phyloP scores from a whole-genome alignment of 1,284 basidiomycete species.

The Athelia psychrophila region DNA sequence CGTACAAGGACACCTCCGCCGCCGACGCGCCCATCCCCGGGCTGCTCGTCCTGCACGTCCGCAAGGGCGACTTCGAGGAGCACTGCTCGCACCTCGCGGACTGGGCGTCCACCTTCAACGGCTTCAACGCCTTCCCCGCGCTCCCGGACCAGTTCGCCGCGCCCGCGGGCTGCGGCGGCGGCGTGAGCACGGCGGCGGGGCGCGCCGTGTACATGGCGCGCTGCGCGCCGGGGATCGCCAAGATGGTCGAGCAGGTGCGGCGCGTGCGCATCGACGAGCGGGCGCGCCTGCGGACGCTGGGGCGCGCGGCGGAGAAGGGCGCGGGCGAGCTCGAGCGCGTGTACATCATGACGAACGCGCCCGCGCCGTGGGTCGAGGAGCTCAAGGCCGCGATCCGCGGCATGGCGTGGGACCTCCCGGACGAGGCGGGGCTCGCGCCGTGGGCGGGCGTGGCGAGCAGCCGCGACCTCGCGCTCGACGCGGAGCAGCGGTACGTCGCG shows the following conservation, averaged over 20 bases:
- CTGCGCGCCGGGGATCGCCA: constrained; percentile 46
- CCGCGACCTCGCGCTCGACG: constrained; percentile 37
- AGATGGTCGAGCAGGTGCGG: constrained; percentile 41
- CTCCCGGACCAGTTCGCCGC: constrained; percentile 34
- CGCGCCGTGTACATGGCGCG: constrained; percentile 32
- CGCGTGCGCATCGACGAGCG: constrained; percentile 20
- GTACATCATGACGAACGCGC: constrained; percentile 43
- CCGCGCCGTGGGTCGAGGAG: constrained; percentile 28
- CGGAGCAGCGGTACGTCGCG: constrained; percentile 44
- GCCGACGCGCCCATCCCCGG: constrained; percentile 19
- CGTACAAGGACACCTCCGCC: no score
- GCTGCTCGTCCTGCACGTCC: constrained; percentile 33
- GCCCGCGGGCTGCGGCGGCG: constrained; percentile 18
- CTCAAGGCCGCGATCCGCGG: constrained; percentile 27
- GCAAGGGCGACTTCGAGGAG: constrained; percentile 33
- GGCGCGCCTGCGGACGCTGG: no score
- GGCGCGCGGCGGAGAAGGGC: no score
- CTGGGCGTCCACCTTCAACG: constrained; percentile 30
- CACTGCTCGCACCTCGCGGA: constrained; percentile 27
- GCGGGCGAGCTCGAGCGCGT: constrained; percentile 27
- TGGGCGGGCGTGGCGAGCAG: constrained; percentile 42
- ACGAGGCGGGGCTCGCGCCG: no score
- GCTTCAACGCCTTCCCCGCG: constrained; percentile 41
- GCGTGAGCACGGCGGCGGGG: constrained; percentile 23
- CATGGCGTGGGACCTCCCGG: constrained; percentile 6